phyloP scores from a whole-genome alignment of 108 stramenopile species.

The Pseudonitzschia delicatissima region DNA sequence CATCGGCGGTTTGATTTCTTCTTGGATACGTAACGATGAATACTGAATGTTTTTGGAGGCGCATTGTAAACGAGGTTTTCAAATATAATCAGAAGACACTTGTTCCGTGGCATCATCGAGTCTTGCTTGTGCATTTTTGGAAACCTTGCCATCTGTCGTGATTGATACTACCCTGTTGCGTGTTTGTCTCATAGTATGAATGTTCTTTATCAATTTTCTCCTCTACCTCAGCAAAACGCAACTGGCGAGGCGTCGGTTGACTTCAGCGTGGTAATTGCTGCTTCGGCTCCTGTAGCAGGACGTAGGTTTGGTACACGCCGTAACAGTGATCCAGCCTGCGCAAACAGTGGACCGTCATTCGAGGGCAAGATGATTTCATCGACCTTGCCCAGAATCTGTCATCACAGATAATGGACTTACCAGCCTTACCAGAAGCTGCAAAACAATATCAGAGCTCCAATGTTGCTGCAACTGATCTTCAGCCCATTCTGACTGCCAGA shows the following conservation, averaged over 20 bases:
- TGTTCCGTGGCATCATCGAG: too few relatives aligned
- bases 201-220: background rate
- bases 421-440: constrained; percentile 37
- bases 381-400: constrained; percentile 50
- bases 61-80: too few relatives aligned
- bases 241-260: constrained; percentile 16
- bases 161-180: too few relatives aligned
- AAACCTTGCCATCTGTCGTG: too few relatives aligned
- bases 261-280: constrained; percentile 45
- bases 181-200: too few relatives aligned
- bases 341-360: constrained; percentile 85
- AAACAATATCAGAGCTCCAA: constrained; percentile 20
- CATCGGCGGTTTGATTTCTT: too few relatives aligned
- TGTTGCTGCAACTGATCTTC: constrained; percentile 12
- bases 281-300: constrained; percentile 28
- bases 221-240: background rate
- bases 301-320: constrained; percentile 62
- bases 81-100: too few relatives aligned
- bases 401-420: constrained; percentile 29
- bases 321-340: constrained; percentile 75
- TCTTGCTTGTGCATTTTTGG: too few relatives aligned
- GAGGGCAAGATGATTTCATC: constrained; percentile 76
- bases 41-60: too few relatives aligned
- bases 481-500: constrained; percentile 41
- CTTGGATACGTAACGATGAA: too few relatives aligned